Evolutionary conservation across 345 rosid genomes (phyloP).

Genomic region (Bretschneidera sinensis): DNA sequence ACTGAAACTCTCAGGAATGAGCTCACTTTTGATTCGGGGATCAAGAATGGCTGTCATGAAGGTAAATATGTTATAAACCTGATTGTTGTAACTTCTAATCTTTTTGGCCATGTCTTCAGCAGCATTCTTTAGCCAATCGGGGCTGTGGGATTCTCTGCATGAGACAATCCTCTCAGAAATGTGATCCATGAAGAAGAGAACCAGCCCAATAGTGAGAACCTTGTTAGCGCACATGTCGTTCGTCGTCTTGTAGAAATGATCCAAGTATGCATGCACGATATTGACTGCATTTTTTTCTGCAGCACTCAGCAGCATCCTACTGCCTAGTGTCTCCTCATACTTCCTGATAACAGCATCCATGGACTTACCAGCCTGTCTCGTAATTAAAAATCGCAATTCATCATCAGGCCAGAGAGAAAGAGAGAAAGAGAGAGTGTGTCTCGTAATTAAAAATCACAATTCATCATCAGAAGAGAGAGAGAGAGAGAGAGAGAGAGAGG

Average conservation of each 20-base stretch:
- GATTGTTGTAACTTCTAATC: conserved; percentile 61
- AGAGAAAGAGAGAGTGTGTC: neutral
- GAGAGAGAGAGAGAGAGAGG: neutral
- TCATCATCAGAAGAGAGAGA: neutral
- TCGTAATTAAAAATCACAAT: too few species aligned
- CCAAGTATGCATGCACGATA: conserved; percentile 63
- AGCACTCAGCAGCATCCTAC: conserved; percentile 49
- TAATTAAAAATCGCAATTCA: conserved; percentile 10
- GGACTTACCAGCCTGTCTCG: conserved; percentile 70
- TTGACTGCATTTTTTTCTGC: conserved; percentile 59
- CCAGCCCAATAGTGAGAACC: conserved; percentile 71
- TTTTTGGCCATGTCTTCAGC: conserved; percentile 91
- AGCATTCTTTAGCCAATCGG: conserved; percentile 76
- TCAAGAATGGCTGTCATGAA: conserved; percentile 90
- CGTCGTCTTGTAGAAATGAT: conserved; percentile 80
- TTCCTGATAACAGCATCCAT: conserved; percentile 75
- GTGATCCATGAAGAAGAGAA: conserved; percentile 95
- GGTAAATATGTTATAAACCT: conserved; percentile 71
- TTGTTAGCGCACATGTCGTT: conserved; percentile 68
- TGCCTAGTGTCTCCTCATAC: conserved; percentile 53
- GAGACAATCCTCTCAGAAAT: conserved; percentile 67
- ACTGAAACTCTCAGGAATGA: conserved; percentile 73
- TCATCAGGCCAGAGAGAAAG: neutral
- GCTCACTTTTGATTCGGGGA: conserved; percentile 82
- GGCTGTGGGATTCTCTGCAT: conserved; percentile 64